A percentile compares a stretch with the other conserved stretches of the same genome.
Conservation (phyloP, 2,329 filamentous ascomycete genomes). For the Lojkania enalia region DNA sequence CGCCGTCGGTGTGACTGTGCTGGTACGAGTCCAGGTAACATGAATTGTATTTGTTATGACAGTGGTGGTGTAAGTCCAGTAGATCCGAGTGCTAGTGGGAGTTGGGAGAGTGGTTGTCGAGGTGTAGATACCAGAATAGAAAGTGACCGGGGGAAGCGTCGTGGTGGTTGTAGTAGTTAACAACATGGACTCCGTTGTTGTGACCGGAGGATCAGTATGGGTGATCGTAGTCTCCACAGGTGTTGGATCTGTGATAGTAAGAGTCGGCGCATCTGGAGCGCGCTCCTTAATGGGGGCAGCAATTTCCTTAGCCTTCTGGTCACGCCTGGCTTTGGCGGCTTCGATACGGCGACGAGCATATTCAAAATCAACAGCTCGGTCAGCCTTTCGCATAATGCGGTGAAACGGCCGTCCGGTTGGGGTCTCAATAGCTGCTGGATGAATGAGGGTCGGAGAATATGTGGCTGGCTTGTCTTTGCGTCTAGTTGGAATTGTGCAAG, state of each 20-base stretch:
- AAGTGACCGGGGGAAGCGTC: slow-evolving; percentile 41
- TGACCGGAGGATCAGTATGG: slow-evolving; percentile 29
- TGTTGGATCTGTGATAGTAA: slow-evolving; percentile 35
- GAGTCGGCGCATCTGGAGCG: slow-evolving; percentile 40
- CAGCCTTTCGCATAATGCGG: slow-evolving; percentile 28
- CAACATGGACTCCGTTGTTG: slow-evolving; percentile 32
- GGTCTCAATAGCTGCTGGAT: slow-evolving; percentile 34
- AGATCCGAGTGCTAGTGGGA: slow-evolving; percentile 36
- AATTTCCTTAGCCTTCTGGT: slow-evolving; percentile 20
- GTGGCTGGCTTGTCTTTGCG: slow-evolving; percentile 40
- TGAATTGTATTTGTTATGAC: slow-evolving; percentile 38
- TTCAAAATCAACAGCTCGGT: slow-evolving; percentile 36
- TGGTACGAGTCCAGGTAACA: slow-evolving; percentile 38
- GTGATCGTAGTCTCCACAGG: slow-evolving; percentile 39
- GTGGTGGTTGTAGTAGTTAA: slow-evolving; percentile 27
- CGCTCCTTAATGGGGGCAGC: slow-evolving; percentile 32
- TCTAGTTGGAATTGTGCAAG: slow-evolving; percentile 42
- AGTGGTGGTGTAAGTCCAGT: slow-evolving; percentile 28
- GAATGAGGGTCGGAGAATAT: slow-evolving; percentile 41
- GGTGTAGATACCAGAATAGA: slow-evolving; percentile 40
- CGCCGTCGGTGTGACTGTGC: slow-evolving; percentile 42
- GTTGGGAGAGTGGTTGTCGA: slow-evolving; percentile 42
- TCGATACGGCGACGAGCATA: slow-evolving; percentile 41
- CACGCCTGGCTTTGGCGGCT: slow-evolving; percentile 38
- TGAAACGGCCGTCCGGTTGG: slow-evolving; percentile 23